Evolutionary conservation across 345 rosid genomes (phyloP).

Genomic region (Populus ilicifolia): DNA sequence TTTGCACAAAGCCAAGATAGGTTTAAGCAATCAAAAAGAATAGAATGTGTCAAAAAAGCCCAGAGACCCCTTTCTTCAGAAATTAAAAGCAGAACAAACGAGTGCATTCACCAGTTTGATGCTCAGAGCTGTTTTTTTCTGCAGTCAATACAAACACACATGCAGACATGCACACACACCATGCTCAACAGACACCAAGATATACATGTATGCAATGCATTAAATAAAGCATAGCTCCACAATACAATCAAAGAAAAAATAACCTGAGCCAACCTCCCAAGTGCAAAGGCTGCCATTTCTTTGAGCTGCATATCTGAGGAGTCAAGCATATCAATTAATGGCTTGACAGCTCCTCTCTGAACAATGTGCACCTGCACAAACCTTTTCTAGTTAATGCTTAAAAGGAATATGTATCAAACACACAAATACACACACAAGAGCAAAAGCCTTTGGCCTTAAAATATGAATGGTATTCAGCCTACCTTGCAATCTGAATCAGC

Average conservation of each 20-base stretch:
- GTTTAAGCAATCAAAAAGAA: neutral
- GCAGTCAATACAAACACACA: neutral
- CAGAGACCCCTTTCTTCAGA: neutral
- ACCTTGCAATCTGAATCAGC: slow-evolving; percentile 83
- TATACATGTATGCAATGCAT: neutral
- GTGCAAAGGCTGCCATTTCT: slow-evolving; percentile 82
- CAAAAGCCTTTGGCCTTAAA: neutral
- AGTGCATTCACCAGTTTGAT: neutral
- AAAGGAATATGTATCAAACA: neutral
- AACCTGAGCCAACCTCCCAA: slow-evolving; percentile 86
- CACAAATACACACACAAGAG: neutral
- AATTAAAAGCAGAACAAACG: neutral
- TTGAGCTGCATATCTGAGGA: slow-evolving; percentile 56
- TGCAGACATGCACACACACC: neutral
- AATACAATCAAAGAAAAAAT: neutral
- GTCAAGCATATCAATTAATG: slow-evolving; percentile 66
- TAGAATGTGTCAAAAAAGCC: neutral
- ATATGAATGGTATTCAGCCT: slow-evolving; percentile 7
- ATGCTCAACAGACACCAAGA: neutral
- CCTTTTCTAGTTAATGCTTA: neutral
- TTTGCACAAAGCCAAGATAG: neutral
- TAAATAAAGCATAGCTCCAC: neutral
- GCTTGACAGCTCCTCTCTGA: slow-evolving; percentile 69
- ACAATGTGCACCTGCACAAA: slow-evolving; percentile 68
- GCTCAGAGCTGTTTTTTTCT: neutral